phyloP scores from a whole-genome alignment of 2,329 filamentous ascomycete species.

The Colletotrichum musicola region DNA sequence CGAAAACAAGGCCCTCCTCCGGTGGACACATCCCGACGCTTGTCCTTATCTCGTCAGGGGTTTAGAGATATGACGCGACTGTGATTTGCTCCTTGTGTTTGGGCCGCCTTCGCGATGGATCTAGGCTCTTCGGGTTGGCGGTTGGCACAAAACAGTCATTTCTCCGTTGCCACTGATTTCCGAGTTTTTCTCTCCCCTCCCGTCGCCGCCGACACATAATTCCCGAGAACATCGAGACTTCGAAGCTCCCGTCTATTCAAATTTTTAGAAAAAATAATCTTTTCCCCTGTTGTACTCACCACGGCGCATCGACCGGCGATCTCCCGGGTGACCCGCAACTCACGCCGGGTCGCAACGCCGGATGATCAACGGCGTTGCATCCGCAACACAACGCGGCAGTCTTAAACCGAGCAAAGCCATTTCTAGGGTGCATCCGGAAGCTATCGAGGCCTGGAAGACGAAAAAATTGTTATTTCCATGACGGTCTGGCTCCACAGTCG shows the following conservation, averaged over 20 bases:
- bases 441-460: not conserved
- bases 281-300: not conserved
- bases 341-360: not conserved
- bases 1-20: slow-evolving; percentile 9
- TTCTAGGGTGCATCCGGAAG: not conserved
- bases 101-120: slow-evolving; percentile 1
- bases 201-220: slow-evolving; percentile 8
- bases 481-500: slow-evolving; percentile 27
- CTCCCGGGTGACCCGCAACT: slow-evolving; percentile 16
- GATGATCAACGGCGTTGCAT: not conserved
- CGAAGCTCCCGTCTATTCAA: not conserved
- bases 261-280: too few relatives aligned
- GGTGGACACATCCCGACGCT: slow-evolving; percentile 30
- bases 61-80: slow-evolving; percentile 23
- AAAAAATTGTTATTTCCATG: slow-evolving; percentile 23
- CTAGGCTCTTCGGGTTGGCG: not conserved
- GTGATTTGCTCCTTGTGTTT: slow-evolving; percentile 18
- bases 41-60: slow-evolving; percentile 24
- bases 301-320: not conserved
- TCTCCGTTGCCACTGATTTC: slow-evolving; percentile 24
- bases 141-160: slow-evolving; percentile 9
- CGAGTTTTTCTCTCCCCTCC: not conserved
- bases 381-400: slow-evolving; percentile 4
- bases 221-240: not conserved
- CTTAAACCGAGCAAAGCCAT: not conserved